Conservation (phyloP, 192 early-diverging fungal species). For the Irineochytrium annulatum region DNA sequence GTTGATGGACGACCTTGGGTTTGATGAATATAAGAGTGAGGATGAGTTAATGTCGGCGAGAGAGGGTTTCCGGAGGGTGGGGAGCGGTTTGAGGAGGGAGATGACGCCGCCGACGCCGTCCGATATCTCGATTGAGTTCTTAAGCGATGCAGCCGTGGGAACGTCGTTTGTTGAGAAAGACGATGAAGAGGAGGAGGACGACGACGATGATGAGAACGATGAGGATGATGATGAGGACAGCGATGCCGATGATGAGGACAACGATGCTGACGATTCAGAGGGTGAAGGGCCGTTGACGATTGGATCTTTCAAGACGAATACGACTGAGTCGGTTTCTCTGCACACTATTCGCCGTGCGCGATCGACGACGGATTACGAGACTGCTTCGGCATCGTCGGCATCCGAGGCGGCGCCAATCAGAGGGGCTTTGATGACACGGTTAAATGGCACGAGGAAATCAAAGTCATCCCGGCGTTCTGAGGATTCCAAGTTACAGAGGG, state of each 20-base stretch:
- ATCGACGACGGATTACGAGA: conserved; percentile 28
- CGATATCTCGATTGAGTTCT: too few species aligned
- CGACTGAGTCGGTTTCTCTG: not conserved
- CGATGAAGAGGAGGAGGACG: conserved; percentile 16
- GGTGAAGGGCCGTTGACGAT: conserved; percentile 1
- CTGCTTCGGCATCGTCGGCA: conserved; percentile 10
- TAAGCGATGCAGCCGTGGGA: too few species aligned
- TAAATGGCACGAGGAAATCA: conserved; percentile 27
- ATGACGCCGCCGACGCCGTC: too few species aligned
- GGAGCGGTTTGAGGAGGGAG: not conserved
- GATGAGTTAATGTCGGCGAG: not conserved
- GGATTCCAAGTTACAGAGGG: too few species aligned
- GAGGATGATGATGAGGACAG: conserved; percentile 24
- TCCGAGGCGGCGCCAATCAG: conserved; percentile 28
- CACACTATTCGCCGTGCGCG: not conserved
- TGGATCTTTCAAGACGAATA: not conserved
- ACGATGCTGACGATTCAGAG: conserved; percentile 3
- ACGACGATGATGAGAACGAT: conserved; percentile 19
- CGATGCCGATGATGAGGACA: conserved; percentile 28
- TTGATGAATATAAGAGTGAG: not conserved
- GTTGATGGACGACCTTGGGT: not conserved
- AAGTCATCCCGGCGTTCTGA: conserved; percentile 8
- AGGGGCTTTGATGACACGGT: conserved; percentile 32
- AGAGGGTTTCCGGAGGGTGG: not conserved
- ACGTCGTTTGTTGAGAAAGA: too few species aligned